Percentiles rank a stretch among this genome's conserved stretches.
Conservation (phyloP, 768 basidiomycete species). For the Tephrocybe sp. region DNA sequence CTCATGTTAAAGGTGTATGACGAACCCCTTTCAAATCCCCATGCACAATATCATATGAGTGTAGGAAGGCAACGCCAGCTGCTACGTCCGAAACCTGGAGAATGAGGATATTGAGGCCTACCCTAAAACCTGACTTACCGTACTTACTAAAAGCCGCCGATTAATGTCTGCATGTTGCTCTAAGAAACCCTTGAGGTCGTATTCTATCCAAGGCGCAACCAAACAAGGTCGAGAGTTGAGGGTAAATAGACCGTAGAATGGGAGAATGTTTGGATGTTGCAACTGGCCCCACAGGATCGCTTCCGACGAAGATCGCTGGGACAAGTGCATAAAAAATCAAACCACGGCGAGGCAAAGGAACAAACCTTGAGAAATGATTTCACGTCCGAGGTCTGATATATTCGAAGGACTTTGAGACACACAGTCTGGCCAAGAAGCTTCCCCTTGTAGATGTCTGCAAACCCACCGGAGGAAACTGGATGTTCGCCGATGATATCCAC, state of each 20-base stretch:
- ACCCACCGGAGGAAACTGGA: slow-evolving; percentile 9
- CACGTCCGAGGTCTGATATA: background rate
- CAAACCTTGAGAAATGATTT: background rate
- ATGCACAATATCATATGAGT: slow-evolving; percentile 8
- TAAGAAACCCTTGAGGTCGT: slow-evolving; percentile 7
- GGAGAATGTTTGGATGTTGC: slow-evolving; percentile 9
- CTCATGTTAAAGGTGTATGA: background rate
- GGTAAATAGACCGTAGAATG: slow-evolving; percentile 12
- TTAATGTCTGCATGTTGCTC: background rate
- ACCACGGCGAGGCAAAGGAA: background rate
- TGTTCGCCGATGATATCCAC: background rate
- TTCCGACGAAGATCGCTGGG: slow-evolving; percentile 5
- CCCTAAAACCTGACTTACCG: background rate
- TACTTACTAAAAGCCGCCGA: slow-evolving; percentile 4
- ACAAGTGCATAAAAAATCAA: background rate
- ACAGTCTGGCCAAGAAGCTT: slow-evolving; percentile 2
- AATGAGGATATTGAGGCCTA: background rate
- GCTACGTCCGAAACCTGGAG: slow-evolving; percentile 8
- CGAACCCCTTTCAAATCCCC: slow-evolving; percentile 15
- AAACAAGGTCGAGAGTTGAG: slow-evolving; percentile 4
- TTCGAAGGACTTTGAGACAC: slow-evolving; percentile 3
- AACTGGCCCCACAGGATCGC: slow-evolving; percentile 13
- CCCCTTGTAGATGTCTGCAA: slow-evolving; percentile 12
- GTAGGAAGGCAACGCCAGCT: slow-evolving; percentile 9
- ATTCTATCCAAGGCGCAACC: slow-evolving; percentile 14